Evolutionary conservation across 2,329 filamentous ascomycete genomes (phyloP).

Genomic region (Amesomyces nigricolor): DNA sequence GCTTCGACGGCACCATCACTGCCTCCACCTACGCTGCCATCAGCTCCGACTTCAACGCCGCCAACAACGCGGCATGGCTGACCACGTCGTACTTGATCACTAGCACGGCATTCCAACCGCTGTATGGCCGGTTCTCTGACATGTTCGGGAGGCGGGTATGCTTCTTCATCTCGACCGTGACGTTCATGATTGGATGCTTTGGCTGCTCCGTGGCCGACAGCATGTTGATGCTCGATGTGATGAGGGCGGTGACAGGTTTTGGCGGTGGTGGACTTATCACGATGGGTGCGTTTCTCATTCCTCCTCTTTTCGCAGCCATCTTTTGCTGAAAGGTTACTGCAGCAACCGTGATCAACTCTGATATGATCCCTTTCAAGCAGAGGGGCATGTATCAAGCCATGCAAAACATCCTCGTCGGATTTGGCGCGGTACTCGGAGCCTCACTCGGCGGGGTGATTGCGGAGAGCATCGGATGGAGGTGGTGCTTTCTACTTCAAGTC

Average conservation of each 20-base stretch:
- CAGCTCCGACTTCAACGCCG: slow-evolving; percentile 66
- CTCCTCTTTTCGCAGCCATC: no score
- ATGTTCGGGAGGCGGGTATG: slow-evolving; percentile 58
- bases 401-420: slow-evolving; percentile 56
- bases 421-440: slow-evolving; percentile 57
- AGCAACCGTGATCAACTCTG: slow-evolving; percentile 49
- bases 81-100: slow-evolving; percentile 69
- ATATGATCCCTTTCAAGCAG: slow-evolving; percentile 54
- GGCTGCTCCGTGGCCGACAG: slow-evolving; percentile 58
- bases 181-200: slow-evolving; percentile 58
- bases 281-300: slow-evolving; percentile 48
- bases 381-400: slow-evolving; percentile 56
- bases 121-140: slow-evolving; percentile 67
- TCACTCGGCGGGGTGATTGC: slow-evolving; percentile 60
- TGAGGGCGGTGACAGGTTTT: slow-evolving; percentile 62
- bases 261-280: slow-evolving; percentile 65
- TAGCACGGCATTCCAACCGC: slow-evolving; percentile 64
- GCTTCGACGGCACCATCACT: slow-evolving; percentile 69
- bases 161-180: slow-evolving; percentile 58
- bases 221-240: slow-evolving; percentile 56
- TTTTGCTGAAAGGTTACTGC: slow-evolving; percentile 22
- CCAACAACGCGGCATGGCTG: slow-evolving; percentile 69
- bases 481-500: slow-evolving; percentile 59
- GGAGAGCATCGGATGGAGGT: slow-evolving; percentile 62
- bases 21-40: slow-evolving; percentile 69